Conservation (phyloP, 768 basidiomycete genomes). For the Xanthoconium stramineum region DNA sequence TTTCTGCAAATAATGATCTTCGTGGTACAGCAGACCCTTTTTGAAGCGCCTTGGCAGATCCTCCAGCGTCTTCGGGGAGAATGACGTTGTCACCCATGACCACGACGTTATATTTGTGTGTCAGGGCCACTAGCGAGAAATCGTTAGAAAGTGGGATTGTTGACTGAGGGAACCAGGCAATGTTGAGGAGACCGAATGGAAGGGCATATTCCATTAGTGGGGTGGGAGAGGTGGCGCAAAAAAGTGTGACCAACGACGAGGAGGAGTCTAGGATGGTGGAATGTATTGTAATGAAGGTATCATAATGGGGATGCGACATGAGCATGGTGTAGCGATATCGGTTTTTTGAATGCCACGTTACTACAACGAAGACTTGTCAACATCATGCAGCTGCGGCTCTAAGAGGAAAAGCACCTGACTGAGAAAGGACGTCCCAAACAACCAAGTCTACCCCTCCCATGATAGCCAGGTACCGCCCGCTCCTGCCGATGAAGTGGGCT, state of each 20-base stretch:
- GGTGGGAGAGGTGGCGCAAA: slow-evolving; percentile 42
- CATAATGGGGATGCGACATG: slow-evolving; percentile 53
- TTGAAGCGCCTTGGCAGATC: slow-evolving; percentile 38
- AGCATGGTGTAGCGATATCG: slow-evolving; percentile 39
- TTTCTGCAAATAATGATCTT: slow-evolving; percentile 81
- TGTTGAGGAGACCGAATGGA: slow-evolving; percentile 62
- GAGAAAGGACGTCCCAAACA: slow-evolving; percentile 71
- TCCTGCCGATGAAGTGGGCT: slow-evolving; percentile 64
- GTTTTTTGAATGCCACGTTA: slow-evolving; percentile 54
- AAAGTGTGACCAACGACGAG: slow-evolving; percentile 46
- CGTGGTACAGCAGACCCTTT: slow-evolving; percentile 31
- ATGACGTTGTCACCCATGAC: slow-evolving; percentile 61
- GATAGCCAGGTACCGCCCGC: slow-evolving; percentile 69
- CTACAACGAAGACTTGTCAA: slow-evolving; percentile 35
- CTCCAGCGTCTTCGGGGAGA: slow-evolving; percentile 40
- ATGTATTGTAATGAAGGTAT: slow-evolving; percentile 60
- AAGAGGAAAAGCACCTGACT: slow-evolving; percentile 44
- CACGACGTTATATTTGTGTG: slow-evolving; percentile 59
- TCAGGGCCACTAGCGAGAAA: slow-evolving; percentile 69
- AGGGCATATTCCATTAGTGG: slow-evolving; percentile 44
- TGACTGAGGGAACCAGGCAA: slow-evolving; percentile 38
- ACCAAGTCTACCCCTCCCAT: slow-evolving; percentile 47
- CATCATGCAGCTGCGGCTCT: neutral
- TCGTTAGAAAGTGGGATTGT: slow-evolving; percentile 32
- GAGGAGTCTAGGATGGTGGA: slow-evolving; percentile 27